Conservation (phyloP, 2,329 filamentous ascomycete genomes). For the Rutstroemia sydowiana region DNA sequence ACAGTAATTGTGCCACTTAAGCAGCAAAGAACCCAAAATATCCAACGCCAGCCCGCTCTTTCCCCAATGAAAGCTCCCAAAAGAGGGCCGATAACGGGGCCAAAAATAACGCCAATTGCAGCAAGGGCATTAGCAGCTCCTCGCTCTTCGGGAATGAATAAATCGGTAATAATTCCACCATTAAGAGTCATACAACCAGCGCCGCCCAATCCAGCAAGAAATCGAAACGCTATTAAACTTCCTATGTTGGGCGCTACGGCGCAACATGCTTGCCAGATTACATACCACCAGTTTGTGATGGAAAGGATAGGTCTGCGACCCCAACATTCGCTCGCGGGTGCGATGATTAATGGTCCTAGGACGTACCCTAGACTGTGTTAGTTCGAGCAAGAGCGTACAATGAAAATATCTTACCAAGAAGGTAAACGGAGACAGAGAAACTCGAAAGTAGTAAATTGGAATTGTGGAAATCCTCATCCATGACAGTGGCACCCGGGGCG, state of each 20-base stretch:
- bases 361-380: no score
- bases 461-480: no score
- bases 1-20: conserved; percentile 30
- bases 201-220: conserved; percentile 56
- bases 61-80: conserved; percentile 42
- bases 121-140: not conserved
- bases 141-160: not conserved
- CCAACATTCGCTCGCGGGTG: no score
- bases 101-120: conserved; percentile 33
- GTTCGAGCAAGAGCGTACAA: no score
- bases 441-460: no score
- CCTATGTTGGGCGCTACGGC: conserved; percentile 41
- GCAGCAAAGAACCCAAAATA: conserved; percentile 41
- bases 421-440: no score
- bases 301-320: no score
- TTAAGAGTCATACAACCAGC: conserved; percentile 26
- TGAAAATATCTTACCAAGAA: no score
- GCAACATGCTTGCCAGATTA: conserved; percentile 30
- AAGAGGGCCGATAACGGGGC: conserved; percentile 36
- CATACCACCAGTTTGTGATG: no score
- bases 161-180: not conserved
- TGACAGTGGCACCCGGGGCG: no score
- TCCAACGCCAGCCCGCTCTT: conserved; percentile 44
- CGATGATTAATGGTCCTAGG: no score
- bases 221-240: conserved; percentile 49